Percentiles rank a stretch among this genome's conserved stretches.
Evolutionary conservation across 116 monocot species (phyloP).

Genomic region (Dioscorea cayenensis): DNA sequence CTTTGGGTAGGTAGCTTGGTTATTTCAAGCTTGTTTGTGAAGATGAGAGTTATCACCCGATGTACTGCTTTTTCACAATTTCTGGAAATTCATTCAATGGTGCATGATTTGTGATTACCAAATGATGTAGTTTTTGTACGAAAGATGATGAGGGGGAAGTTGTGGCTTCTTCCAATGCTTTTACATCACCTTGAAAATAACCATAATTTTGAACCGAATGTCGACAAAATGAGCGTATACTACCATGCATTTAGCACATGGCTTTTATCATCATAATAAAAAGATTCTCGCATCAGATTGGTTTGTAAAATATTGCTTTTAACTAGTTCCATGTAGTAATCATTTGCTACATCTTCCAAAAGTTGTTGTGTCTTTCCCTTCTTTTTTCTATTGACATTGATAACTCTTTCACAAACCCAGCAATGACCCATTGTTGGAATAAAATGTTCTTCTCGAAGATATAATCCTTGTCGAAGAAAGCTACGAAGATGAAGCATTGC

Average conservation of each 20-base stretch:
- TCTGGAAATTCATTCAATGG: not conserved
- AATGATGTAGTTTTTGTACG: too few relatives aligned
- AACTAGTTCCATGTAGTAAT: slow-evolving; percentile 16
- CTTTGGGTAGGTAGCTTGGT: not conserved
- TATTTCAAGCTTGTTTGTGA: not conserved
- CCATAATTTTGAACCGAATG: too few relatives aligned
- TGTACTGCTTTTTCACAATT: not conserved
- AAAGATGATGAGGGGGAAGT: too few relatives aligned
- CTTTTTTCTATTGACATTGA: not conserved
- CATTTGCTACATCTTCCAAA: slow-evolving; percentile 24
- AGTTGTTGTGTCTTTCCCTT: too few relatives aligned
- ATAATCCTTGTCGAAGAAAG: slow-evolving; percentile 39
- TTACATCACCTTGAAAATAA: too few relatives aligned
- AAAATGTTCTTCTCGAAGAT: not conserved
- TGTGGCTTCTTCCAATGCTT: too few relatives aligned
- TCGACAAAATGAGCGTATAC: not conserved
- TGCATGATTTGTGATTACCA: too few relatives aligned
- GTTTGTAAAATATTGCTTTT: slow-evolving; percentile 21
- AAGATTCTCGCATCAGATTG: not conserved
- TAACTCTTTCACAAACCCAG: slow-evolving; percentile 10
- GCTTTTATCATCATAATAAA: not conserved
- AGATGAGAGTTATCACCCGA: slow-evolving; percentile 6
- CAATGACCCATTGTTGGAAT: slow-evolving; percentile 14
- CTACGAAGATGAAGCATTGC: slow-evolving; percentile 51
- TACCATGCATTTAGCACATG: slow-evolving; percentile 26